Evolutionary conservation across 768 basidiomycete species (phyloP), one percentile per base, ranked within the genome.

Genomic region (Lanmaoa pseudosensibilis): DNA sequence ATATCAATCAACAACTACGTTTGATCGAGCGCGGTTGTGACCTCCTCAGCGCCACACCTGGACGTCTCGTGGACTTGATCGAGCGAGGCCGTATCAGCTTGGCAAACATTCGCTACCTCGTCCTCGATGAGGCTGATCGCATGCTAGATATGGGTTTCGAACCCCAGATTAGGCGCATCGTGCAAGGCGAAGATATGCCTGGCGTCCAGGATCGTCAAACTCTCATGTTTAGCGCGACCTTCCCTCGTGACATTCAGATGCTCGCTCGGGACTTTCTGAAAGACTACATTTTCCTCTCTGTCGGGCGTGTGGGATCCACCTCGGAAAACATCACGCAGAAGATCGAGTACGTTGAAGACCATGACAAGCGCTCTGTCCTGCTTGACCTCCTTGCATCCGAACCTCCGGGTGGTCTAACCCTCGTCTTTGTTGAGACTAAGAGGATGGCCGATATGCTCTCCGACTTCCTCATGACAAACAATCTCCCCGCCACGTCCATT

Each of bases 81-180:
- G 97, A 99, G 77, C 90, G 97, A 65, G 97, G 97, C 13, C 85
- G 92, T 57, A 98, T 99, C 80, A 93, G 90, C 69, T 83, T 99
- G 59, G 85, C 92, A 63, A 98, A 98, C 76, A 88, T 99, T 78
- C 89, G 92, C 67, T 98, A 97, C 75, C 88, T 99, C 55, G 97
- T 99, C 27, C 88, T 99, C 52, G 97, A 99, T 67, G 97, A 99
- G 78, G 97, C 97, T 58, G 97, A 99, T 80, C 91, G 97, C 68
- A 99, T 99, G 97, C 84, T 99, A 69, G 97, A 99, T 80, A 99
- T 99, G 97, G 97, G 97, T 88, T 99, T 99, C 81, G 97, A 99
- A 75, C 97, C 97, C 54, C 97, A 98, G 77, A 99, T 99, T 69
- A 85, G 97, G 61, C 84, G 94, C 33, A 99, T 99, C 69, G 97